Evolutionary conservation across 164 flowering plant genomes (phyloP).

Genomic region (Umbellularia californica): DNA sequence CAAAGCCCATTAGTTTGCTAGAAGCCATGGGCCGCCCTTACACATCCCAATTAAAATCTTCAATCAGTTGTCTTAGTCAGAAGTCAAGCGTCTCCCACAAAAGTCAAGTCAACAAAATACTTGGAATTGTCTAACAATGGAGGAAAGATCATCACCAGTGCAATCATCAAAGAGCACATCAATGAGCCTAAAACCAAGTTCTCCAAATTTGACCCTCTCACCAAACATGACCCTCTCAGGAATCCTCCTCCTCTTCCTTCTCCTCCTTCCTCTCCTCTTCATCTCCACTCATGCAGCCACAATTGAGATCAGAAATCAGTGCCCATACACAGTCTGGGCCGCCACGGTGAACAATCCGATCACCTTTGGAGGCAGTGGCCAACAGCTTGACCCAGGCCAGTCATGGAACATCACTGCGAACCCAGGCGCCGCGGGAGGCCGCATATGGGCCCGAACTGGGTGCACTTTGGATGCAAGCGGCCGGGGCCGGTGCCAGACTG

Average conservation of each 20-base stretch:
- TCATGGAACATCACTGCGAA: constrained; percentile 12
- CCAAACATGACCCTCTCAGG: neutral
- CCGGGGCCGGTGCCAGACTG: constrained; percentile 28
- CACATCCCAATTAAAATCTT: no score
- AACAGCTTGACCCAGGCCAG: constrained; percentile 15
- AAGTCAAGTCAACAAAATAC: neutral
- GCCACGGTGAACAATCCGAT: neutral
- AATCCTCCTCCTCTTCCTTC: neutral
- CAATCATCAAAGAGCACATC: neutral
- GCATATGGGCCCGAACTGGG: constrained; percentile 36
- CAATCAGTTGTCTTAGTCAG: no score
- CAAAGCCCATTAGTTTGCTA: no score
- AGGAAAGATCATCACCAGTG: neutral
- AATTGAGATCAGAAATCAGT: constrained; percentile 3
- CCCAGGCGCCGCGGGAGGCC: constrained; percentile 21
- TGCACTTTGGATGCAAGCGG: constrained; percentile 27
- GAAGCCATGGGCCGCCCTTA: no score
- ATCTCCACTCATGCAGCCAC: neutral
- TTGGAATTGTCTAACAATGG: neutral
- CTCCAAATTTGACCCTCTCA: no score
- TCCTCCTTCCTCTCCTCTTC: neutral
- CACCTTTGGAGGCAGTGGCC: constrained; percentile 6
- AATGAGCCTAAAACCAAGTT: neutral
- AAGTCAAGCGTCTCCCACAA: neutral
- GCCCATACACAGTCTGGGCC: constrained; percentile 10